Percentiles rank a stretch among this genome's conserved stretches.
Conservation (phyloP, 176 grass and related monocot genomes). For the Aegilops tauschii region DNA sequence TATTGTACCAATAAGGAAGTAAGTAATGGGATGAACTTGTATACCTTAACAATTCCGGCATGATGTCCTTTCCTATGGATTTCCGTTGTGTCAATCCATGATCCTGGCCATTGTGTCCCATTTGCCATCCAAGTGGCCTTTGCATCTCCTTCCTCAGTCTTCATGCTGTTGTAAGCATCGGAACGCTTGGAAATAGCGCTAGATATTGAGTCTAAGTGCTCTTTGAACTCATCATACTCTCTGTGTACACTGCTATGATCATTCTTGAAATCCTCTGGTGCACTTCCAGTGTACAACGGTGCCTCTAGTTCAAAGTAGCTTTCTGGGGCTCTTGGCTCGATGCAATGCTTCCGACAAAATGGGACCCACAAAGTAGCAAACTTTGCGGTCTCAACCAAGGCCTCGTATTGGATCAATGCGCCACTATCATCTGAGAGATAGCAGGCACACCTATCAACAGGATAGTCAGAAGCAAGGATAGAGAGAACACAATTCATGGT, state of each 20-base stretch:
- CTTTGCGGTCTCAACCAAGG: conserved; percentile 12
- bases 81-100: conserved; percentile 5
- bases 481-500: conserved; percentile 31
- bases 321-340: conserved; percentile 24
- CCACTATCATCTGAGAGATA: conserved; percentile 32
- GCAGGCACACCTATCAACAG: conserved; percentile 3
- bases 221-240: conserved; percentile 27
- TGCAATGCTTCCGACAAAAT: conserved; percentile 17
- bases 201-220: neutral
- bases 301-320: conserved; percentile 3
- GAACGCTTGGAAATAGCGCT: conserved; percentile 7
- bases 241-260: neutral
- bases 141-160: neutral
- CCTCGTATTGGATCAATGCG: neutral
- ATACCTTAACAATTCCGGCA: conserved; percentile 19
- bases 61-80: conserved; percentile 24
- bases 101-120: conserved; percentile 17
- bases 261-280: neutral
- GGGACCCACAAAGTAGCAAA: conserved; percentile 29
- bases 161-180: conserved; percentile 13
- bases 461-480: conserved; percentile 21
- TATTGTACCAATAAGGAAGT: neutral
- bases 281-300: neutral
- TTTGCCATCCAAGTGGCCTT: conserved; percentile 29
- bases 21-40: neutral